phyloP scores from a whole-genome alignment of 2,329 filamentous ascomycete genomes.

The Trichoderma breve region DNA sequence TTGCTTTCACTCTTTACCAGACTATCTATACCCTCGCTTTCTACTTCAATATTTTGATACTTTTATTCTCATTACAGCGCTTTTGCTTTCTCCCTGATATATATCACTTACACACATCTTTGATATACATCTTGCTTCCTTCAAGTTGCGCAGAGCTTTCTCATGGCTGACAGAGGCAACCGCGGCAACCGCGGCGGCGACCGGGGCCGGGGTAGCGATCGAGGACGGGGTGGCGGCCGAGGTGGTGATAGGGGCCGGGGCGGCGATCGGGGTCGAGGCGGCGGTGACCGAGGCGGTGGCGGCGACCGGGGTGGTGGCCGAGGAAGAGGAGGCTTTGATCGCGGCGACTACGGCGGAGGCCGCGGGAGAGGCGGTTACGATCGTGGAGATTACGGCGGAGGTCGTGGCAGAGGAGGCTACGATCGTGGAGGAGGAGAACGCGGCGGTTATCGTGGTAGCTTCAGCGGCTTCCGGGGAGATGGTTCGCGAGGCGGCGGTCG shows the following conservation, averaged over 20 bases:
- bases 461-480: constrained; percentile 24
- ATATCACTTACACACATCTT: not conserved
- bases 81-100: not conserved
- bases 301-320: constrained; percentile 26
- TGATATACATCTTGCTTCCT: not conserved
- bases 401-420: constrained; percentile 7
- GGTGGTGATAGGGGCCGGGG: constrained; percentile 20
- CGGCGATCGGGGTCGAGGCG: constrained; percentile 3
- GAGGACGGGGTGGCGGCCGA: constrained; percentile 24
- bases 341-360: constrained; percentile 20
- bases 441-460: constrained; percentile 23
- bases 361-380: constrained; percentile 6
- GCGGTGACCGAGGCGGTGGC: constrained; percentile 20
- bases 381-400: constrained; percentile 26
- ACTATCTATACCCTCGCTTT: not conserved
- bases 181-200: constrained; percentile 21
- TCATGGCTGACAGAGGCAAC: constrained; percentile 24
- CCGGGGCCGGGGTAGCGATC: constrained; percentile 17
- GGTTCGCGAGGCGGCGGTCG: constrained; percentile 25
- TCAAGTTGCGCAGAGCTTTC: not conserved
- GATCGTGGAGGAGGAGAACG: constrained; percentile 26
- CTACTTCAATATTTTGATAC: not conserved
- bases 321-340: constrained; percentile 17
- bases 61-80: not conserved
- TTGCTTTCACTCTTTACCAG: not conserved